Conservation (phyloP, 2,329 filamentous ascomycete genomes). For the Septoria linicola region DNA sequence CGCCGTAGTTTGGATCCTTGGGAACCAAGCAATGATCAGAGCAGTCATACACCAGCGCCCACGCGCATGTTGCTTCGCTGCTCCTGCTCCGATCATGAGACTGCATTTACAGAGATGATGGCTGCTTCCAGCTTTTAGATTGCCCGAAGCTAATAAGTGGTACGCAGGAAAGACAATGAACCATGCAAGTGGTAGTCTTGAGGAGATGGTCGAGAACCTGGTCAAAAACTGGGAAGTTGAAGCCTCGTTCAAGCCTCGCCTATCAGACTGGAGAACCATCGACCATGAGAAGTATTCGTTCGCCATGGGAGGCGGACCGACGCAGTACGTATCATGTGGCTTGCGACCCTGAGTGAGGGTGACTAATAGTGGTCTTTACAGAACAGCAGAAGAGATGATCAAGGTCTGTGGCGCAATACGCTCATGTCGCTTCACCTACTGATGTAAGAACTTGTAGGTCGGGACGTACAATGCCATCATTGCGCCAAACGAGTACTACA, state of each 20-base stretch:
- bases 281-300: slow-evolving; percentile 61
- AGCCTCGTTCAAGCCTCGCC: slow-evolving; percentile 63
- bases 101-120: too few species aligned
- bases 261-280: slow-evolving; percentile 65
- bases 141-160: too few species aligned
- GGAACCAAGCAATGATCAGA: slow-evolving; percentile 16
- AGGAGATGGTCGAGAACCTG: slow-evolving; percentile 64
- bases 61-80: background rate
- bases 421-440: background rate
- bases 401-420: slow-evolving; percentile 32
- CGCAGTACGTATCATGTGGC: slow-evolving; percentile 40
- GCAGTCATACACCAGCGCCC: background rate
- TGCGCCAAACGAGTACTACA: slow-evolving; percentile 63
- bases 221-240: slow-evolving; percentile 75
- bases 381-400: slow-evolving; percentile 62
- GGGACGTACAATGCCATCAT: slow-evolving; percentile 71
- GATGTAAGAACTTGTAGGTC: slow-evolving; percentile 38
- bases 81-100: background rate
- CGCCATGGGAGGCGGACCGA: slow-evolving; percentile 60
- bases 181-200: slow-evolving; percentile 58
- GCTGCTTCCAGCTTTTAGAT: too few species aligned
- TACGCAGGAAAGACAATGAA: slow-evolving; percentile 59
- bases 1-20: slow-evolving; percentile 5
- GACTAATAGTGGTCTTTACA: slow-evolving; percentile 11
- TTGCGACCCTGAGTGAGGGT: background rate